Base-by-base conservation (phyloP, 768 basidiomycete species). In the Candolleomyces aberdarensis region DNA sequence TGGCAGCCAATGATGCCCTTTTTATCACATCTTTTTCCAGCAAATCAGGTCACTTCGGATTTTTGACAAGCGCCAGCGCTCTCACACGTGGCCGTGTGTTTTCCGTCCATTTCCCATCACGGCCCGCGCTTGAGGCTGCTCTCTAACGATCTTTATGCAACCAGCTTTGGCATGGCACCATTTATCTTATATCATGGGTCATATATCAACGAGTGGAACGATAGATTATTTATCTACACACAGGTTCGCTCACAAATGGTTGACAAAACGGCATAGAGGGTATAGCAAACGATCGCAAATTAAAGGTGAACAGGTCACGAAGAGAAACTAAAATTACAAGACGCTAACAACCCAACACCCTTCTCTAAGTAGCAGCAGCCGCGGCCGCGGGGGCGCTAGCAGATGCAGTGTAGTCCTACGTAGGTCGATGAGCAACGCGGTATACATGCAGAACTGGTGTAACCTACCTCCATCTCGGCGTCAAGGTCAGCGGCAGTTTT, bases 381-480 rank as follows among this genome's bases (percentile, higher is more conserved):
- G 59, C 59, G 26, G 59, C 55, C 17, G 54, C 54, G 54, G 86
- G 81, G 2, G 72, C 79, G 39, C 79, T 87, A 68, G 75, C 82
- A 8, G 54, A 2, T 14, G 86, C 79, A 40, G 88, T 89, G 66
- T 90, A 90, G 69, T 90, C 88, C 88, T 90, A 8, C 57, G 43
- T 50, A 41, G 36, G 56, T 31, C 56, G 57, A 57, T n/a, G 53
- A 65, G 51, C 58, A 41, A 4, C n/a, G 4, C 3, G 32, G 7
- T 2, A 15, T 46, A 1, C 31, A 44, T 5, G 57, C 26, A 26
- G 8, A 15, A 22, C 13, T n/a, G 14, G 17, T 36, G 15, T 31
- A 10, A 69, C 77, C 31, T 62, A 96, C 96, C 85, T 91, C 91
- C 96, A 98, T 98, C 81, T 98, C 96, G 8, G 96, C 94, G 72